Evolutionary conservation across 306 rosid species (phyloP).

Genomic region (Gastrolobium villosum): DNA sequence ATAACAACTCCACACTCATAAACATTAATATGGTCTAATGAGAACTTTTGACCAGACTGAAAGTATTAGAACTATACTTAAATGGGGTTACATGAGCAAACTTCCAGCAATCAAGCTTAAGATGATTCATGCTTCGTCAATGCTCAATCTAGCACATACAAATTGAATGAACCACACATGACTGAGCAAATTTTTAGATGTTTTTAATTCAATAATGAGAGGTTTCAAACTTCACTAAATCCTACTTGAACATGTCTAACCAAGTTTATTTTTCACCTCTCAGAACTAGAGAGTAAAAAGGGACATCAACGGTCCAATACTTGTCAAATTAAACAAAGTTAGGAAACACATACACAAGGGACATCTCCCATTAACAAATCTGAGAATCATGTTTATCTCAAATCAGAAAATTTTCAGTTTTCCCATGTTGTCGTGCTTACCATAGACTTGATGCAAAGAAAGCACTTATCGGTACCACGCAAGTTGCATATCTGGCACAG

Average conservation of each 20-base stretch:
- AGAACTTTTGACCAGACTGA: not conserved
- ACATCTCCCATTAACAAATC: conserved; percentile 25
- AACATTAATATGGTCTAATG: conserved; percentile 4
- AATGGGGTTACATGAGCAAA: not conserved
- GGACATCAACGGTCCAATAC: conserved; percentile 17
- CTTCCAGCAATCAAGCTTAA: not conserved
- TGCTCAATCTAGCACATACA: conserved; percentile 6
- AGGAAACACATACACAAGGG: conserved; percentile 1
- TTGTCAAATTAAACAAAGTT: not conserved
- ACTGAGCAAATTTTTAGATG: not conserved
- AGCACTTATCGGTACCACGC: conserved; percentile 89
- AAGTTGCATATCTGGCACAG: conserved; percentile 74
- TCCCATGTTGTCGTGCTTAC: conserved; percentile 41
- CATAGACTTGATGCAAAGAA: conserved; percentile 92
- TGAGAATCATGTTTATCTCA: conserved; percentile 9
- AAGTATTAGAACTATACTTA: not conserved
- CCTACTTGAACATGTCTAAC: conserved; percentile 17
- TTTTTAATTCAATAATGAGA: conserved; percentile 7
- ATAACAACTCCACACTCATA: conserved; percentile 2
- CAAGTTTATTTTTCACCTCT: conserved; percentile 5
- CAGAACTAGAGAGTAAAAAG: conserved; percentile 14
- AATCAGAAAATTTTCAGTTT: conserved; percentile 3
- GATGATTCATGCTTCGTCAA: not conserved
- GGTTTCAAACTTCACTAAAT: not conserved
- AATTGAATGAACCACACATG: not conserved